Base-by-base conservation (phyloP, 495 filamentous ascomycete species). In the Cercophora sp. region DNA sequence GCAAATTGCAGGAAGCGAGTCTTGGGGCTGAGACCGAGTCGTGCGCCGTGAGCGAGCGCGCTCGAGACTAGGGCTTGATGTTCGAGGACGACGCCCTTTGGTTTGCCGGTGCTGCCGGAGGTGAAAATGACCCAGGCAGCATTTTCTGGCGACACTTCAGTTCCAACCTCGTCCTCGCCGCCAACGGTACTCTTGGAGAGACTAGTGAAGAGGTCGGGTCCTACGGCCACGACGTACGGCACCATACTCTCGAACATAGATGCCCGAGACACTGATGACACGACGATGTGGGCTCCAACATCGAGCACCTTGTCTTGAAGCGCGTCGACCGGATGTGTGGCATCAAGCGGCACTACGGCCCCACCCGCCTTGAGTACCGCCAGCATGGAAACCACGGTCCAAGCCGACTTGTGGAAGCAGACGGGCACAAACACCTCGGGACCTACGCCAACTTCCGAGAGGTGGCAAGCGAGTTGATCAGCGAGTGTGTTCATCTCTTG, bases 361-460 rank as follows among this genome's bases (percentile, higher is more conserved):
- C 75, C 81, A 5, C 84, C 84, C 5, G 83, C 79, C 55, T 79
- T 81, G 5, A 79, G 64, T 15, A 86, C 71, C 1, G 78, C 81
- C 2, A 83, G 52, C 55, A 78, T 72, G 1, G 79, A 64, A 6
- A 86, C 69, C 18, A 80, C 61, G 1, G 76, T 73, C 74, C 74
- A 84, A 1, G 70, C 62, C 0, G 77, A 80, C 46, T 84, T 85
- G 37, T 79, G 73, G 22, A 84, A 70, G 51, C 73, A 80, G 0
- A 85, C 56, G 4, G 79, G 79, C 5, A 84, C 74, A 4, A 81
- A 47, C 0, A 61, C 65, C 36, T 81, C 80, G 2, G 72, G 75
- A 2, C 72, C 71, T 26, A 85, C 72, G 11, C 80, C 79, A 13
- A 70, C 62, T 1, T 26, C 48, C 24, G 64, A 56, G 8, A 81